Percentiles rank a stretch among this genome's conserved stretches.
phyloP scores from a whole-genome alignment of 139 green algal species.

The Tetratostichococcus sp. region DNA sequence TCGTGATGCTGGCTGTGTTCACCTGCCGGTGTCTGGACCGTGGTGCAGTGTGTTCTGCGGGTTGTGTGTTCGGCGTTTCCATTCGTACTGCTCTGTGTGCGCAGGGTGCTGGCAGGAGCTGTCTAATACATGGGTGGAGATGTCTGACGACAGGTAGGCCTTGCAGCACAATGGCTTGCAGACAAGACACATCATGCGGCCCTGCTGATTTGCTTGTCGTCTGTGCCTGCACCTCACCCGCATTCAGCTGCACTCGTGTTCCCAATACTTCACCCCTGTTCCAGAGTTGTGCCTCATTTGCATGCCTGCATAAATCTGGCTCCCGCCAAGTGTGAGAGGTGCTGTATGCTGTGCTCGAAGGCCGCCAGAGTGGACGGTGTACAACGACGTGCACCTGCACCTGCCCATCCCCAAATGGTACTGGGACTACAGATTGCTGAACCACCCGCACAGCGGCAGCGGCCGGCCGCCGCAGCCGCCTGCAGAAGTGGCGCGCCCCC shows the following conservation, averaged over 20 bases:
- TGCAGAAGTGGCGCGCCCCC: background rate
- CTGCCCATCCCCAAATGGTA: constrained; percentile 20
- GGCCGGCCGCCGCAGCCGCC: background rate
- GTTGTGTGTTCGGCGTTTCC: no score
- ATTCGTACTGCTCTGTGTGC: background rate
- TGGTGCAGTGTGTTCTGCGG: no score
- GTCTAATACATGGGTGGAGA: constrained; percentile 8
- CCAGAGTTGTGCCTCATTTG: no score
- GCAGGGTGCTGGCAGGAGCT: constrained; percentile 7
- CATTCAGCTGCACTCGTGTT: no score
- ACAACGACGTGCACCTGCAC: constrained; percentile 13
- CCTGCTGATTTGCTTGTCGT: no score
- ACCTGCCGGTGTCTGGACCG: no score
- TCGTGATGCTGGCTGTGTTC: no score
- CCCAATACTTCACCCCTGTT: no score
- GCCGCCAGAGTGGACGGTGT: constrained; percentile 13
- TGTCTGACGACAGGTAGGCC: constrained; percentile 12
- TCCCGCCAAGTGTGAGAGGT: no score
- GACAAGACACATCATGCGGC: background rate
- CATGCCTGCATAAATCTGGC: no score
- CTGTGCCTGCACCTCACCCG: no score
- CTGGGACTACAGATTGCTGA: background rate
- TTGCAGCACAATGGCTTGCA: no score
- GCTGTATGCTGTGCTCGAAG: constrained; percentile 1
- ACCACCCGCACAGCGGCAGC: background rate